Base-by-base conservation (phyloP, 805 yeast genomes). In the Tetrapisispora pingtungensis region DNA sequence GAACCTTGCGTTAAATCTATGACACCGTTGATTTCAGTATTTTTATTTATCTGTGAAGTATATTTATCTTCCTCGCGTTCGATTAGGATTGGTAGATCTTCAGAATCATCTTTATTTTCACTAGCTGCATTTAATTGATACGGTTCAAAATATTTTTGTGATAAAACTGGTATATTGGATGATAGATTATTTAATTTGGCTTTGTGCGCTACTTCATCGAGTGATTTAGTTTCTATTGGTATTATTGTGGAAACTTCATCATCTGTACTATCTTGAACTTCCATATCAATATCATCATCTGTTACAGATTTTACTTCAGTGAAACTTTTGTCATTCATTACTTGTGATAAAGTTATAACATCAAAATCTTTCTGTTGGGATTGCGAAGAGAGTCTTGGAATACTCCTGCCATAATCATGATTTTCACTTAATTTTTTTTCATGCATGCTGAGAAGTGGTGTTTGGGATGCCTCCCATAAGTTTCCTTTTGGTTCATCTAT, bases 1-100 rank as follows among this genome's bases (percentile, higher is more conserved):
- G 66, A 58, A 19, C 45, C 58, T 36, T 57, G 59, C 3, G 64
- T 57, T 33, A 59, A 42, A 43, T 57, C 62, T 4, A 57, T 56
- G 7, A 59, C 45, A 17, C 50, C 46, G 22, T 53, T 52, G 18
- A 39, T 10, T 4, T 7, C n/a, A 14, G 6, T 28, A 14, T 28
- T 28, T 22, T 22, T 8, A 22, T 22, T 8, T 22, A 8, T 22
- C 26, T 5, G 5, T 22, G 26, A 8, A 22, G 8, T 8, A 22
- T 22, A 22, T 22, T 22, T 22, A 22, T 22, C 26, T 6, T 22
- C 26, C 8, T 22, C 26, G 8, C 8, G 5, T 22, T 22, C 26
- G 8, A 22, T 6, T 22, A 22, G 5, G 8, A 22, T 22, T 8
- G 26, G 26, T 22, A 22, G 26, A 22, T 22, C 26, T 22, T 8